Evolutionary conservation across 2,329 filamentous ascomycete genomes (phyloP), one percentile per base, ranked within the genome.

Genomic region (Dactylellina drechsleri): DNA sequence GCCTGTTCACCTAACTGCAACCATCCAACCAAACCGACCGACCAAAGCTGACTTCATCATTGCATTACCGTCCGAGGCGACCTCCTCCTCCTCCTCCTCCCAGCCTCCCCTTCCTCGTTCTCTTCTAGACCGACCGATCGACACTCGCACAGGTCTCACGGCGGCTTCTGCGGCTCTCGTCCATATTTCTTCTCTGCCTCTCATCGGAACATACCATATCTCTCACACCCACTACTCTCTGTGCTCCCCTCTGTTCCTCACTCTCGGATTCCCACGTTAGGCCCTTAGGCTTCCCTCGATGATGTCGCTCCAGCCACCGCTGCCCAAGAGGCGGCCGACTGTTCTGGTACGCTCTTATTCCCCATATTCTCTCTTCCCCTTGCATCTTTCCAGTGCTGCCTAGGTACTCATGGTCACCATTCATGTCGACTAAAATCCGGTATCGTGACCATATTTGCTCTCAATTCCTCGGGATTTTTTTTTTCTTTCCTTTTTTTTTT

Each of bases 301-400:
- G 64, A 75, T 75, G 71, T 53, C 71, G 41, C 65, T 75, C 71
- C 71, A 67, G 71, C 77, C 79, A 71, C 78, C 75, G 31, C 71
- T 78, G 54, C 77, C 79, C 61, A 89, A 88, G 80, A 84, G 87
- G 79, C 84, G 86, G 15, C 86, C 86, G n/a, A 88, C 87, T 61
- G 87, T 89, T 74, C 82, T 89, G 81, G 88, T 89, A 83, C 65
- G 43, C 16, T n/a, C 83, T 78, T 13, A 8, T 49, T 52, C 31
- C 50, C 61, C 15, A 62, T 40, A 10, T 31, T 18, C 36, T 23
- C 52, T 36, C 41, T 53, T 45, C 18, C 75, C 60, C 66, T 66
- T 77, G 57, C 58, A 61, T 73, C 45, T 45, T 64, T 18, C 12
- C 43, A 54, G 16, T 68, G 71, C 71, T 74, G 70, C 70, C 70